Percentiles rank a stretch among this genome's conserved stretches.
Evolutionary conservation across 2,329 filamentous ascomycete genomes (phyloP).

Genomic region (Ophiostoma piceae): DNA sequence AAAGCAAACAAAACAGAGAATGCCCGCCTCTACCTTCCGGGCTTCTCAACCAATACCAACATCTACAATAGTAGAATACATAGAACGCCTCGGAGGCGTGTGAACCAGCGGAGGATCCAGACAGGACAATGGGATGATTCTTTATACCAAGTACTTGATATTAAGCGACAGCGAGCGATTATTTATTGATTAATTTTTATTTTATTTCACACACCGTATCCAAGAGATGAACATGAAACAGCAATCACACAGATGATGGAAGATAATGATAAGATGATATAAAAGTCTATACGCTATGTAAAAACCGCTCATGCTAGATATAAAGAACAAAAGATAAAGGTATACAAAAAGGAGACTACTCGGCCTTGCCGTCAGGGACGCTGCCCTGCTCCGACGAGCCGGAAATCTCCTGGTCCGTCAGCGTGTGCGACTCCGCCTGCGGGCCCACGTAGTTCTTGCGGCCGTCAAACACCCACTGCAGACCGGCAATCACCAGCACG

Average conservation of each 20-base stretch:
- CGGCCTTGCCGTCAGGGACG: neutral
- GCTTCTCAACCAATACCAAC: neutral
- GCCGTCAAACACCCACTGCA: constrained; percentile 46
- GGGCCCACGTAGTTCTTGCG: constrained; percentile 45
- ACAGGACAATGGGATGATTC: neutral
- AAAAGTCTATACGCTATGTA: constrained; percentile 6
- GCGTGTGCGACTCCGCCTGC: constrained; percentile 19
- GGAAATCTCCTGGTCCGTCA: constrained; percentile 1
- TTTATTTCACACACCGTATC: neutral
- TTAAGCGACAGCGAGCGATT: constrained; percentile 10
- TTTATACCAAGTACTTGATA: constrained; percentile 2
- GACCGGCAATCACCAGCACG: constrained; percentile 41
- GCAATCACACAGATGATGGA: neutral
- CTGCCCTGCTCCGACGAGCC: neutral
- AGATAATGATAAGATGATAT: neutral
- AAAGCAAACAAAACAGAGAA: neutral
- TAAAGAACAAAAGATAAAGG: neutral
- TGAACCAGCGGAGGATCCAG: neutral
- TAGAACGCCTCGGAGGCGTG: neutral
- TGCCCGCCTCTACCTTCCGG: neutral
- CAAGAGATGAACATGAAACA: neutral
- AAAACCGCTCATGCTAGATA: neutral
- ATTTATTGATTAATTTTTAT: constrained; percentile 18
- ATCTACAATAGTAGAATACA: neutral
- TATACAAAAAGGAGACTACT: neutral